phyloP scores from a whole-genome alignment of 1,139 yeast genomes.

The Blastobotrys indianensis region DNA sequence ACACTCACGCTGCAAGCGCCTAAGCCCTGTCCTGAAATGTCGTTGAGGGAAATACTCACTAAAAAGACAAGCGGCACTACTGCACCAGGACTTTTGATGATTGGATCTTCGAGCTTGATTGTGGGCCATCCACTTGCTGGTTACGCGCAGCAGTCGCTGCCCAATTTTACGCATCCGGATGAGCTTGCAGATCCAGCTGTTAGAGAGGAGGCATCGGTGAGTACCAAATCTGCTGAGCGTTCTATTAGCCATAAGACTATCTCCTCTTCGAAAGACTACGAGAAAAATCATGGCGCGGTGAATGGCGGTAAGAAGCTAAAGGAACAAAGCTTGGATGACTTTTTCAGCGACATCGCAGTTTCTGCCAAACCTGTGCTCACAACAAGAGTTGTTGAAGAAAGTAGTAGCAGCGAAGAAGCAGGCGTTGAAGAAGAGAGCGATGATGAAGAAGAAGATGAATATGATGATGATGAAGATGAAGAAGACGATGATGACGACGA shows the following conservation, averaged over 20 bases:
- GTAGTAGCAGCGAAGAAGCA: constrained; percentile 23
- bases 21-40: constrained; percentile 46
- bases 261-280: constrained; percentile 1
- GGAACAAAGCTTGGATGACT: constrained; percentile 78
- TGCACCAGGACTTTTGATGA: constrained; percentile 19
- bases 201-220: constrained; percentile 26
- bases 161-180: constrained; percentile 29
- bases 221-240: constrained; percentile 8
- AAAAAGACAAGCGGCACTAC: constrained; percentile 7
- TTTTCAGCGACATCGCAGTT: constrained; percentile 52
- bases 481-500: constrained; percentile 21
- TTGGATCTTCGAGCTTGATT: constrained; percentile 33
- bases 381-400: constrained; percentile 24
- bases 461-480: constrained; percentile 24
- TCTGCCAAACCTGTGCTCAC: constrained; percentile 18
- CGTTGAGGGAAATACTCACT: constrained; percentile 18
- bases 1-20: constrained; percentile 76
- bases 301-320: constrained; percentile 38
- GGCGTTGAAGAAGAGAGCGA: constrained; percentile 23
- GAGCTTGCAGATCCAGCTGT: constrained; percentile 27
- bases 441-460: constrained; percentile 25
- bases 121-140: constrained; percentile 33
- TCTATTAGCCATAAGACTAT: constrained; percentile 10
- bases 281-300: constrained; percentile 16
- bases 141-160: constrained; percentile 23